phyloP scores from a whole-genome alignment of 495 filamentous ascomycete species.

The Penicillium argentinense region DNA sequence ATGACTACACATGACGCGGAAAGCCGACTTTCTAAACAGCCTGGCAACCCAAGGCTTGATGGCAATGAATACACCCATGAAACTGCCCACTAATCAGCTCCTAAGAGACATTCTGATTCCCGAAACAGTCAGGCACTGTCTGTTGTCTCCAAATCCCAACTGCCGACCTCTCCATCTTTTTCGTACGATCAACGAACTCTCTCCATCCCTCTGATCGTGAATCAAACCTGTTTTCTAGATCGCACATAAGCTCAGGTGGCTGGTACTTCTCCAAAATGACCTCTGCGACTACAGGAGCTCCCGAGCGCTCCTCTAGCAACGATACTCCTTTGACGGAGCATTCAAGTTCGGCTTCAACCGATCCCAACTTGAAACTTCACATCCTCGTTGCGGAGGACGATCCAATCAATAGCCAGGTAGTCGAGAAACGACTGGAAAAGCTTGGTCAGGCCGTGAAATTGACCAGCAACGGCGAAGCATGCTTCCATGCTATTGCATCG shows the following conservation, averaged over 20 bases:
- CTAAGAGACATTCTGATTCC: no score
- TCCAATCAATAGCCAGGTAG: constrained; percentile 81
- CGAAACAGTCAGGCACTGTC: no score
- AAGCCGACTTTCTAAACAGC: constrained; percentile 16
- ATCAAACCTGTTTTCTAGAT: no score
- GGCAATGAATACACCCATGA: constrained; percentile 7
- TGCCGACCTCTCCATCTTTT: no score
- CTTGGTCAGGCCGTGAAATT: constrained; percentile 66
- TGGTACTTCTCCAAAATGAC: no score
- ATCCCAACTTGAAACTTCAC: constrained; percentile 45
- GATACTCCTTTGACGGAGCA: constrained; percentile 6
- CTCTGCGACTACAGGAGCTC: no score
- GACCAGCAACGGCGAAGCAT: constrained; percentile 82
- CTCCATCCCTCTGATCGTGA: no score
- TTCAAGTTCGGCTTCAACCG: constrained; percentile 7
- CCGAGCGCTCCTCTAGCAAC: neutral
- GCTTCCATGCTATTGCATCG: constrained; percentile 64
- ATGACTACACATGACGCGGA: no score
- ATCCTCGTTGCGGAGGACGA: constrained; percentile 87
- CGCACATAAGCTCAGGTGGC: no score
- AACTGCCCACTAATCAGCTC: no score
- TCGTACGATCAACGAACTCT: no score
- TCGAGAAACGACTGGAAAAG: constrained; percentile 77
- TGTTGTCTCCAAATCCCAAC: no score
- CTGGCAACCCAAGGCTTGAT: neutral